These are phyloP conservation scores for Fusarium cicatricum DNA, from an alignment of 2,329 filamentous ascomycete genomes.

Conservation along the genomic window DNA sequence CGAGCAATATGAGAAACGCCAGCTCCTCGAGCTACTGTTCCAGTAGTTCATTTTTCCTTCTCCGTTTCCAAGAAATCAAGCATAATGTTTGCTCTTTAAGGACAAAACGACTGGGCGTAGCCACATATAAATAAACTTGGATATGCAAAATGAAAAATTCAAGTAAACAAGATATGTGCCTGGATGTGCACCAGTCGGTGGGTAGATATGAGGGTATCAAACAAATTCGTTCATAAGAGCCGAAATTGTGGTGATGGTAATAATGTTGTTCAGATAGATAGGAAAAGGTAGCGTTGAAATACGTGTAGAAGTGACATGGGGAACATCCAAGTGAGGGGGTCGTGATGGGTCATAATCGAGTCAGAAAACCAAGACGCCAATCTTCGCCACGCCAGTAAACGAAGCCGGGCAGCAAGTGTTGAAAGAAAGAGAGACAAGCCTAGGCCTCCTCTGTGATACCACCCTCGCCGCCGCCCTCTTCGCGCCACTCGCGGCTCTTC, in stretches of 20 bases:
- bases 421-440: conserved; percentile 8
- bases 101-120: neutral
- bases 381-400: conserved; percentile 27
- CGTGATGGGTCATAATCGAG: conserved; percentile 41
- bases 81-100: conserved; percentile 12
- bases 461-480: conserved; percentile 78
- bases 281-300: conserved; percentile 18
- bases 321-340: conserved; percentile 35
- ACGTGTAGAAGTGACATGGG: conserved; percentile 29
- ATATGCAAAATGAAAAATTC: conserved; percentile 16
- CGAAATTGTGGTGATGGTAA: conserved; percentile 4
- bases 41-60: conserved; percentile 12
- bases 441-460: conserved; percentile 69
- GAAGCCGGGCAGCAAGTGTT: conserved; percentile 23
- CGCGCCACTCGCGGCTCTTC: conserved; percentile 89
- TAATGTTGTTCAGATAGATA: conserved; percentile 12
- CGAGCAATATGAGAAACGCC: conserved; percentile 8
- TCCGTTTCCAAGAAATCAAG: conserved; percentile 10
- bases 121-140: conserved; percentile 1
- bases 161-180: conserved; percentile 14
- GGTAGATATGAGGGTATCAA: conserved; percentile 37
- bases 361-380: conserved; percentile 32
- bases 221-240: conserved; percentile 21
- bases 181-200: conserved; percentile 24
- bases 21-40: conserved; percentile 5